Base-by-base conservation (phyloP, 148 eudicot species). In the Spergularia bocconei region DNA sequence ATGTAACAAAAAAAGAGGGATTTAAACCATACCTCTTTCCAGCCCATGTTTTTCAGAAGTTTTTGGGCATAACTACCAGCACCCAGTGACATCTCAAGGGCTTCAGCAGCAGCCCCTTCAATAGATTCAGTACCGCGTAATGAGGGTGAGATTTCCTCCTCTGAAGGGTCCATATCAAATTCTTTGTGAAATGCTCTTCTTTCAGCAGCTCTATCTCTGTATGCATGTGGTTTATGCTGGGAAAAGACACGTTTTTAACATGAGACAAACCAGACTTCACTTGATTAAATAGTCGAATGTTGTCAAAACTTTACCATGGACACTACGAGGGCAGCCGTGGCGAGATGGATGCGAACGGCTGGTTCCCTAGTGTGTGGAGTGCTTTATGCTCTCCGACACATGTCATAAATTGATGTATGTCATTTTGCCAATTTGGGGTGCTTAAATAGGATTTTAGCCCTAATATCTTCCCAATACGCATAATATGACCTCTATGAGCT, bases 141-240 rank as follows among this genome's bases (percentile, higher is more conserved):
- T 47, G 88, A 80, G 14, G 88, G 74, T 41, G 73, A 74, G 73
- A 79, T 82, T 39, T 47, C 75, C 67, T 52, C 63, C 1, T 56
- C 39, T 59, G 88, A 73, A 54, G 90, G 97, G 69, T 89, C 97
- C 64, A 85, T 83, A 58, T 98, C 93, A 83, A 86, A 96, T 70
- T 90, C 90, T 59, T 96, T 93, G 55, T 92, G 98, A 81, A 96
- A 77, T 54, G 86, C 86, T 87, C 98, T 88, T 89, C 98, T 96
- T 85, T 92, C 99, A 25, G 99, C 94, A 83, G 99, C 99, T 79
- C 99, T 84, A 69, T 96, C 98, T 65, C 98, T 89, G 73, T 96
- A 96, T 57, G 39, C 79, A 73, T 77, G 75, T 70, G 67, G 63
- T 72, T 79, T 83, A 61, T 80, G 69, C 83, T 81, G 79, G 68